A percentile compares a stretch with the other conserved stretches of the same genome.
Evolutionary conservation across 305 asterid genomes (phyloP).

Genomic region (Solanum hybrid): DNA sequence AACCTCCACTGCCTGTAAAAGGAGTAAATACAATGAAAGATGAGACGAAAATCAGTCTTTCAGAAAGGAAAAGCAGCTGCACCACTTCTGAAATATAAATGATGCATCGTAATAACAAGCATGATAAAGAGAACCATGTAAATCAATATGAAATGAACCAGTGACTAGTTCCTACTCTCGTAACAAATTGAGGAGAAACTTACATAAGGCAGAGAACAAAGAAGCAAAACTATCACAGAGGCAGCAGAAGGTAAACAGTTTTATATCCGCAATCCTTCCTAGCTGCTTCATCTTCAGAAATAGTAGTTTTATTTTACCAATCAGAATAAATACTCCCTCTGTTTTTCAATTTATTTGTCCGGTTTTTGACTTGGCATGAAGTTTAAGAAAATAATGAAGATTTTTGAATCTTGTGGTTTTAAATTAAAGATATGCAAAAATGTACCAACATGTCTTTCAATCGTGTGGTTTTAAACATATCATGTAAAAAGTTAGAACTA

Average conservation of each 20-base stretch:
- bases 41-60: neutral
- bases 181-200: neutral
- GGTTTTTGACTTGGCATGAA: neutral
- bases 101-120: neutral
- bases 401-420: neutral
- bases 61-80: neutral
- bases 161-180: neutral
- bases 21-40: neutral
- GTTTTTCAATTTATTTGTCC: neutral
- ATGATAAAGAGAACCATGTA: neutral
- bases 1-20: constrained; percentile 69
- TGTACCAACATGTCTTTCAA: neutral
- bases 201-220: neutral
- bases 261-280: neutral
- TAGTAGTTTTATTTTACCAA: neutral
- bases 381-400: neutral
- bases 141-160: neutral
- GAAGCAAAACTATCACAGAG: neutral
- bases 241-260: neutral
- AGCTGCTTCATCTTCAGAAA: neutral
- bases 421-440: neutral
- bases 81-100: neutral
- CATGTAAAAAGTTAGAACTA: neutral
- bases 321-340: neutral
- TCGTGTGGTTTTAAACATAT: neutral